Evolutionary conservation across 1,139 yeast genomes (phyloP), one percentile per base, ranked within the genome.

Genomic region (Magnusiomyces ingens): DNA sequence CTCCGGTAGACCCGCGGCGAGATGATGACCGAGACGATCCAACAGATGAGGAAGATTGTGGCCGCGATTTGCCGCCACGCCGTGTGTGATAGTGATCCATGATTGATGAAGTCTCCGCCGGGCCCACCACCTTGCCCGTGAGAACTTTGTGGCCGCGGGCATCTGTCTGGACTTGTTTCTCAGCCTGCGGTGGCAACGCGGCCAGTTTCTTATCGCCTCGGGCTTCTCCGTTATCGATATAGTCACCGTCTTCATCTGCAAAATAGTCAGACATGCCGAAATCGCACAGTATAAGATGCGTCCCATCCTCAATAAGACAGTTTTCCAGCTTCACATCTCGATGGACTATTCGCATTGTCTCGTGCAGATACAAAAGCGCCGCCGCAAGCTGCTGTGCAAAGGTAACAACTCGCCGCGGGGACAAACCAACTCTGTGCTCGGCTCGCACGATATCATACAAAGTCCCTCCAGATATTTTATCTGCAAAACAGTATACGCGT

Each of bases 321-420:
- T 91, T 91, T 63, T 91, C 98, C 51, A 90, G 74, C 67, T 91
- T 91, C 45, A 91, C 72, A 69, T 91, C 98, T 1, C 97, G 95
- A 65, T 91, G 98, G 8, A 85, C 91, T 37, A 88, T 76, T 15
- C 60, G 57, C 3, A 84, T 84, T 56, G 75, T 73, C 12, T 77
- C 77, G 67, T 91, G 97, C 80, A 91, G 76, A 65, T 86, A 88
- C 45, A 70, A 62, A 43, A 91, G 67, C 0, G 89, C 96, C 17
- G 74, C 69, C 2, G 80, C 76, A 2, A 88, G 74, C 60, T 86
- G 90, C 38, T 67, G 62, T 0, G 79, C 64, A 58, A 77, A 78
- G n/a, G 61, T 61, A 32, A 60, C 60, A 10, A 70, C 71, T 40
- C 66, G 54, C 10, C 44, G 43, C n/a, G 52, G 38, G 10, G 57